Evolutionary conservation across 495 filamentous ascomycete genomes (phyloP).

Genomic region (Penicillium maclennaniae): DNA sequence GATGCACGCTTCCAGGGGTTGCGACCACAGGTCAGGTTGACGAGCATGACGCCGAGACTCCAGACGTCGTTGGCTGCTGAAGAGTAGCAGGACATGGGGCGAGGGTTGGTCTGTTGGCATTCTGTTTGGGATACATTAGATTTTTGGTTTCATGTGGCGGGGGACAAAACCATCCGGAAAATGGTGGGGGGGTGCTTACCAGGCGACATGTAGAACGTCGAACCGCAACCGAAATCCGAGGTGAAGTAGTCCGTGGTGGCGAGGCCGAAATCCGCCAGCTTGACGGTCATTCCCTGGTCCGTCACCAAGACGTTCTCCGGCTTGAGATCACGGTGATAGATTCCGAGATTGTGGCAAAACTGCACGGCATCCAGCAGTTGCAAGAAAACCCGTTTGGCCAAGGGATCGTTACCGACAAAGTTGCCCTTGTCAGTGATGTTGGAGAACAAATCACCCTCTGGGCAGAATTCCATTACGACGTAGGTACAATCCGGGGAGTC

Average conservation of each 20-base stretch:
- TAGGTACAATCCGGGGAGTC: constrained; percentile 90
- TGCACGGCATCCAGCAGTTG: constrained; percentile 97
- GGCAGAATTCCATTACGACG: constrained; percentile 95
- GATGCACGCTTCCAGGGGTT: constrained; percentile 99
- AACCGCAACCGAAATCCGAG: constrained; percentile 95
- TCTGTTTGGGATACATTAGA: constrained; percentile 51
- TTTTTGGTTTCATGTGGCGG: constrained; percentile 7
- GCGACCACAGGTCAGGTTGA: constrained; percentile 95
- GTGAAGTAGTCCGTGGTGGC: constrained; percentile 80
- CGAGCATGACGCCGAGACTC: constrained; percentile 94
- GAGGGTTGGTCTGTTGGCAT: constrained; percentile 83
- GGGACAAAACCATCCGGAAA: too few relatives aligned
- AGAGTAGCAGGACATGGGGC: constrained; percentile 75
- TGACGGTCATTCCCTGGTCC: constrained; percentile 80
- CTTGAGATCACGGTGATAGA: constrained; percentile 97
- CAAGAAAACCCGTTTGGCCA: constrained; percentile 85
- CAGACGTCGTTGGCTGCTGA: constrained; percentile 96
- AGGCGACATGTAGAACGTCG: constrained; percentile 99
- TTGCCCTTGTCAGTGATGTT: constrained; percentile 93
- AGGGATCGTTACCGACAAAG: constrained; percentile 87
- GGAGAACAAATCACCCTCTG: constrained; percentile 93
- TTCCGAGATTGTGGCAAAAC: constrained; percentile 86
- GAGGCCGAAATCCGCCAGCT: constrained; percentile 95
- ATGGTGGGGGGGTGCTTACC: constrained; percentile 56
- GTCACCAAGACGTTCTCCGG: constrained; percentile 96